A percentile compares a stretch with the other conserved stretches of the same genome.
Evolutionary conservation across 306 rosid genomes (phyloP).

Genomic region (Prunus dulcis): DNA sequence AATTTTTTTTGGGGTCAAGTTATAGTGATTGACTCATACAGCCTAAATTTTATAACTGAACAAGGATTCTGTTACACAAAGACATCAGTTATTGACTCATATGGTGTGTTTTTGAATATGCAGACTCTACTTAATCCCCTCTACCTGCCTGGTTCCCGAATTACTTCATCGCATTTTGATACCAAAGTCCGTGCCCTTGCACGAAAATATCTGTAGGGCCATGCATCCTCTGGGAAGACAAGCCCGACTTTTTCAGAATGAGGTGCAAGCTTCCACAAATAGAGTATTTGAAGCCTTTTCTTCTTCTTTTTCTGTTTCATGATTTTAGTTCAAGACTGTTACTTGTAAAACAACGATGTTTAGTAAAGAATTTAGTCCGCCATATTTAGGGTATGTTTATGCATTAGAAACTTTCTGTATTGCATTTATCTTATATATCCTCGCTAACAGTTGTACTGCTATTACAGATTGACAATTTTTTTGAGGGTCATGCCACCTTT

Average conservation of each 20-base stretch:
- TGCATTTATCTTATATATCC: neutral
- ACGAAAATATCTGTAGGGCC: slow-evolving; percentile 64
- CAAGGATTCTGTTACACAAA: neutral
- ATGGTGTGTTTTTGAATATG: slow-evolving; percentile 34
- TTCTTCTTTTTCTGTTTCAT: neutral
- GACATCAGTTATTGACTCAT: slow-evolving; percentile 2
- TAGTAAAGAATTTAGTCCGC: neutral
- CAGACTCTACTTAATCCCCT: slow-evolving; percentile 91
- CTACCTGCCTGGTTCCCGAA: slow-evolving; percentile 92
- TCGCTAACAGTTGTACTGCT: neutral
- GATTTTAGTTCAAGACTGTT: neutral
- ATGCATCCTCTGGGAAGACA: neutral
- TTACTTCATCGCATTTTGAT: slow-evolving; percentile 87
- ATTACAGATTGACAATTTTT: neutral
- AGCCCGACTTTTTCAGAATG: slow-evolving; percentile 8
- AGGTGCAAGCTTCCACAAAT: neutral
- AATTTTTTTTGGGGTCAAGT: no score
- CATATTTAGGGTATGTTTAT: neutral
- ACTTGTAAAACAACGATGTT: neutral
- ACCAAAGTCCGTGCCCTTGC: slow-evolving; percentile 97
- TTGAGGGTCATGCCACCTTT: neutral
- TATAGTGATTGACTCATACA: neutral
- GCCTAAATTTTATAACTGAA: neutral
- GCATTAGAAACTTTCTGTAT: neutral
- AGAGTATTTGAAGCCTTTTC: neutral